phyloP scores from a whole-genome alignment of 768 basidiomycete species.

The Wakefieldia striispora region DNA sequence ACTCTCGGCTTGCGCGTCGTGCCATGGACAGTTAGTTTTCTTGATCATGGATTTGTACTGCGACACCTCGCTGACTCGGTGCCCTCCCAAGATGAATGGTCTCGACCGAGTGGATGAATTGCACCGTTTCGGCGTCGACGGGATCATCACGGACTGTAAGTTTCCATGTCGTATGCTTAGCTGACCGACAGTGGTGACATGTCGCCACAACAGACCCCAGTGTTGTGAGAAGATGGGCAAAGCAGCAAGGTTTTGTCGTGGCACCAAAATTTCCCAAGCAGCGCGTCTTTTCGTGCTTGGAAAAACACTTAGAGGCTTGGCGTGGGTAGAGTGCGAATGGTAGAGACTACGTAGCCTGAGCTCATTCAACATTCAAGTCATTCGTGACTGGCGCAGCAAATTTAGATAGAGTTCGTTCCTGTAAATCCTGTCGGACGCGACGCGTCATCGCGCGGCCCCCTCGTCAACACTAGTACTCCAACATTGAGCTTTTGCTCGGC shows the following conservation, averaged over 20 bases:
- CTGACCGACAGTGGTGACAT: neutral
- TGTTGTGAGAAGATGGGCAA: slow-evolving; percentile 53
- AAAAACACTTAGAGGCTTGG: slow-evolving; percentile 35
- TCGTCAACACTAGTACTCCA: too few species aligned
- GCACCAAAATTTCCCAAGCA: slow-evolving; percentile 59
- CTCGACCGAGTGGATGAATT: slow-evolving; percentile 62
- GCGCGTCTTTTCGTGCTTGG: slow-evolving; percentile 60
- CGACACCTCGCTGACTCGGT: neutral
- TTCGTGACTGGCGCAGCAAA: too few species aligned
- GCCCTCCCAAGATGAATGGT: slow-evolving; percentile 49
- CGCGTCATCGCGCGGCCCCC: too few species aligned
- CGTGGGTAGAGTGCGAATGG: neutral
- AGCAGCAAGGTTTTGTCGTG: slow-evolving; percentile 50
- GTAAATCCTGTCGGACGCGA: too few species aligned
- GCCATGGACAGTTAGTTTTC: slow-evolving; percentile 67
- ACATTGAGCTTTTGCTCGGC: too few species aligned
- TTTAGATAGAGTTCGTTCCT: too few species aligned
- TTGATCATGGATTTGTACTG: neutral
- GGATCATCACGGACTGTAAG: slow-evolving; percentile 73
- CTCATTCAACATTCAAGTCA: too few species aligned
- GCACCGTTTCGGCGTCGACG: slow-evolving; percentile 61
- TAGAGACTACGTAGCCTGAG: neutral
- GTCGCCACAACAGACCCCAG: slow-evolving; percentile 43
- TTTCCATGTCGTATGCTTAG: neutral
- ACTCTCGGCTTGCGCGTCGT: slow-evolving; percentile 58